A percentile compares a stretch with the other conserved stretches of the same genome.
Evolutionary conservation across 768 basidiomycete genomes (phyloP).

Genomic region (Agrocybe pediades): DNA sequence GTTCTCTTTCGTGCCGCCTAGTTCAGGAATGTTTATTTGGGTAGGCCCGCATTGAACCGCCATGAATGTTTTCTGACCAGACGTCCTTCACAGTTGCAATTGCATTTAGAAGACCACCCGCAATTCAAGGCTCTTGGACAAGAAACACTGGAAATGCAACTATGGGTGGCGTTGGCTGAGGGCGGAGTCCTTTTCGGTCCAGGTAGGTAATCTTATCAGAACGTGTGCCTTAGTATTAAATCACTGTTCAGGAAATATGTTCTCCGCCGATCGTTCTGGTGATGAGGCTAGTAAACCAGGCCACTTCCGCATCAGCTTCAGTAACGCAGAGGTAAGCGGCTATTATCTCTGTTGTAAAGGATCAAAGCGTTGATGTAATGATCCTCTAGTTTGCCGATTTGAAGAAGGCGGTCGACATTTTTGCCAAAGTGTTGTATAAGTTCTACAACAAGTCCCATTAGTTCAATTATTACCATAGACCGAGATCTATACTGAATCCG

Average conservation of each 20-base stretch:
- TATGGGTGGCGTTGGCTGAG: conserved; percentile 64
- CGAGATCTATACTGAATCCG: not conserved
- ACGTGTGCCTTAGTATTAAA: not conserved
- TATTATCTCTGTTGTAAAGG: not conserved
- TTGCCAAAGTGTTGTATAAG: conserved; percentile 42
- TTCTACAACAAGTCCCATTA: conserved; percentile 34
- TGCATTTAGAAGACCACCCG: conserved; percentile 64
- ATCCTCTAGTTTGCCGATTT: conserved; percentile 36
- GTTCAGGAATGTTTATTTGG: conserved; percentile 86
- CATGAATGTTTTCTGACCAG: not conserved
- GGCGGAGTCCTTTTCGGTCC: conserved; percentile 66
- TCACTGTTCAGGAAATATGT: conserved; percentile 37
- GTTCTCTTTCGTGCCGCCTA: conserved; percentile 74
- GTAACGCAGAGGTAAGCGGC: conserved; percentile 47
- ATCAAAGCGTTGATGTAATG: not conserved
- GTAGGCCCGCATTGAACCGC: too few species aligned
- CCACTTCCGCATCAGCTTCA: conserved; percentile 62
- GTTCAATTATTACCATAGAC: not conserved
- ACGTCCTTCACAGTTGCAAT: conserved; percentile 46
- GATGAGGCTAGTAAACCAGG: conserved; percentile 33
- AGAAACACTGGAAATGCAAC: conserved; percentile 52
- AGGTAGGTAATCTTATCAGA: conserved; percentile 35
- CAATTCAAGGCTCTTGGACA: conserved; percentile 36
- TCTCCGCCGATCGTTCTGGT: conserved; percentile 33
- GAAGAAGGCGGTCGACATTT: conserved; percentile 48